Evolutionary conservation across 805 yeast genomes (phyloP).

Genomic region (Cyberlindnera sargentensis): DNA sequence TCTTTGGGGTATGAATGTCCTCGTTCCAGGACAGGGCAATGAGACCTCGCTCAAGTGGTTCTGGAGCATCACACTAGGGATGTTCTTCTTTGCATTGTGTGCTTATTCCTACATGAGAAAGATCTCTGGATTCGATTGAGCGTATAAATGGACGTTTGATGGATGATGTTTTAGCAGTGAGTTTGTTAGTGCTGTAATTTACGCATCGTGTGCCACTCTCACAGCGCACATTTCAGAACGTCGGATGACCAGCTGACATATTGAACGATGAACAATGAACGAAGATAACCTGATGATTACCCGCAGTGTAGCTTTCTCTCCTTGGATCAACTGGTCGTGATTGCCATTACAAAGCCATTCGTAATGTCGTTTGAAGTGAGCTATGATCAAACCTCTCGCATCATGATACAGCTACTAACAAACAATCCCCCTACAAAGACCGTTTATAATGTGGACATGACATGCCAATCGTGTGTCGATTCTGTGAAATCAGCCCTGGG

Average conservation of each 20-base stretch:
- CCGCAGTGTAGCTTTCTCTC: no score
- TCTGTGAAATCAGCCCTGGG: conserved; percentile 36
- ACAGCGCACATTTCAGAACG: no score
- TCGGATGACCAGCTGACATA: no score
- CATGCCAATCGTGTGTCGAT: conserved; percentile 47
- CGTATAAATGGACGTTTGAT: not conserved
- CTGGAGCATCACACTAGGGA: conserved; percentile 39
- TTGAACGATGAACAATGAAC: no score
- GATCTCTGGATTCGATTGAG: conserved; percentile 27
- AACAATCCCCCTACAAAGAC: conserved; percentile 23
- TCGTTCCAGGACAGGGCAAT: conserved; percentile 84
- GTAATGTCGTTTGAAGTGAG: conserved; percentile 18
- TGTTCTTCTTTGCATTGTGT: conserved; percentile 39
- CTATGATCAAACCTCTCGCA: not conserved
- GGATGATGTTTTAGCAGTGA: no score
- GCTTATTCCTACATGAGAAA: conserved; percentile 44
- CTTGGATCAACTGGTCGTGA: no score
- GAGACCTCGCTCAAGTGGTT: conserved; percentile 61
- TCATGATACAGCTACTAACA: no score
- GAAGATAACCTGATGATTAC: no score
- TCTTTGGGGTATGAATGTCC: conserved; percentile 97
- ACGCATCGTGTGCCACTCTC: no score
- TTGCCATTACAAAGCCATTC: no score
- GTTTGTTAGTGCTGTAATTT: no score
- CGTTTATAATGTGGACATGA: conserved; percentile 81